Percentiles rank a stretch among this genome's conserved stretches.
These are phyloP conservation scores for Alternaria gaisen DNA, from an alignment of 2,329 filamentous ascomycete species.

Conservation along the genomic window DNA sequence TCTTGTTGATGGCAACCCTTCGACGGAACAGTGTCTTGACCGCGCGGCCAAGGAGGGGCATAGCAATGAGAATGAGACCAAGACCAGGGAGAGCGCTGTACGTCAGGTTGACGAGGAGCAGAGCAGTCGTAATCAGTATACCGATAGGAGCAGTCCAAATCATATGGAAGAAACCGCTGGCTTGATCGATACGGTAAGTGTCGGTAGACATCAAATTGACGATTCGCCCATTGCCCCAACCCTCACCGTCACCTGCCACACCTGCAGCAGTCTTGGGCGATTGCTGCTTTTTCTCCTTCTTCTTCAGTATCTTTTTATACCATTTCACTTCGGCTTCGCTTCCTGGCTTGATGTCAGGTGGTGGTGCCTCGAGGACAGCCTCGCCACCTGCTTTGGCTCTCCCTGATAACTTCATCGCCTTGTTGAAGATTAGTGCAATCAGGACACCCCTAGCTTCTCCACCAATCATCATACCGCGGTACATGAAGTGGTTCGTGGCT, in stretches of 20 bases:
- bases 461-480: slow-evolving; percentile 89
- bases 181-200: slow-evolving; percentile 90
- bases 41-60: slow-evolving; percentile 79
- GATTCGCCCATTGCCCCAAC: slow-evolving; percentile 92
- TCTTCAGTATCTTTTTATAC: slow-evolving; percentile 58
- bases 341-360: slow-evolving; percentile 57
- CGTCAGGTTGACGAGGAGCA: slow-evolving; percentile 85
- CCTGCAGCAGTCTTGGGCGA: slow-evolving; percentile 58
- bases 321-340: slow-evolving; percentile 61
- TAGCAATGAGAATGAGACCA: slow-evolving; percentile 77
- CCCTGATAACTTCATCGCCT: slow-evolving; percentile 87
- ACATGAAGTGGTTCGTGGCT: slow-evolving; percentile 89
- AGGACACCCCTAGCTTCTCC: slow-evolving; percentile 82
- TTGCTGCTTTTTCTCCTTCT: slow-evolving; percentile 51
- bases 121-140: slow-evolving; percentile 77
- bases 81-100: slow-evolving; percentile 93
- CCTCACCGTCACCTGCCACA: slow-evolving; percentile 73
- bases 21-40: slow-evolving; percentile 80
- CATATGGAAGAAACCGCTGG: slow-evolving; percentile 88
- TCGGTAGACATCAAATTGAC: slow-evolving; percentile 96
- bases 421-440: slow-evolving; percentile 89
- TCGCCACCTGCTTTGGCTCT: slow-evolving; percentile 84
- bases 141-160: slow-evolving; percentile 86
- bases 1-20: slow-evolving; percentile 84
- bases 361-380: slow-evolving; percentile 52